Base-by-base conservation (phyloP, 2,329 filamentous ascomycete species). In the Aspergillus cejpii region DNA sequence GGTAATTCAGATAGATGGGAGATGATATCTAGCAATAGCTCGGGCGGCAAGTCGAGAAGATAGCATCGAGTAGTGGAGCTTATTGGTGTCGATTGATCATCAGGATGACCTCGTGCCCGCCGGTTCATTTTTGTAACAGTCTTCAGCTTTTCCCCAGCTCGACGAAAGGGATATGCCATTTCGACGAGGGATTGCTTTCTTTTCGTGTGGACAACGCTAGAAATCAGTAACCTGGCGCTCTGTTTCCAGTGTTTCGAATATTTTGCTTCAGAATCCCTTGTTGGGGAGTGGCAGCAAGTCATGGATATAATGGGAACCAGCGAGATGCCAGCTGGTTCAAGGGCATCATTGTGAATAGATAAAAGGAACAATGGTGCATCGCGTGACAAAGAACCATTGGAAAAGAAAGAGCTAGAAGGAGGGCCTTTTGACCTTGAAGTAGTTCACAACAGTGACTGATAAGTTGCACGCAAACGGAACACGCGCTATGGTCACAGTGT, bases 41-140 rank as follows among this genome's bases (percentile, higher is more conserved):
- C 65, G 6, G 64, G 67, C 19, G 65, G 65, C 14, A 68, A 50
- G 48, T 66, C 64, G 37, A 66, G 55, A 2, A 68, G 55, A 47
- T 60, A 54, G 46, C 62, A 66, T 39, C 59, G 59, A 11, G 46
- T 41, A 1, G 42, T 11, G 15, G 51, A 46, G 17, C 46, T 45
- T 10, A 51, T 52, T 36, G 52, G 47, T 48, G 34, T 26, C 26
- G 38, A 34, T 40, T 56, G 43, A 40, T 45, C 36, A 17, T 43
- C 43, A 31, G 36, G 39, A 24, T 53, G 53, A 37, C 41, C 52
- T 19, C 49, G 45, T n/a, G 54, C 42, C 59, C 61, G 61, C 17
- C 51, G 43, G 38, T 45, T 58, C 58, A 59, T 61, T 45, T 54
- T 62, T 36, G 58, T 57, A 20, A 59, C 52, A 37, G 49, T 52